Evolutionary conservation across 345 rosid genomes (phyloP).

Genomic region (Durio zibethinus): DNA sequence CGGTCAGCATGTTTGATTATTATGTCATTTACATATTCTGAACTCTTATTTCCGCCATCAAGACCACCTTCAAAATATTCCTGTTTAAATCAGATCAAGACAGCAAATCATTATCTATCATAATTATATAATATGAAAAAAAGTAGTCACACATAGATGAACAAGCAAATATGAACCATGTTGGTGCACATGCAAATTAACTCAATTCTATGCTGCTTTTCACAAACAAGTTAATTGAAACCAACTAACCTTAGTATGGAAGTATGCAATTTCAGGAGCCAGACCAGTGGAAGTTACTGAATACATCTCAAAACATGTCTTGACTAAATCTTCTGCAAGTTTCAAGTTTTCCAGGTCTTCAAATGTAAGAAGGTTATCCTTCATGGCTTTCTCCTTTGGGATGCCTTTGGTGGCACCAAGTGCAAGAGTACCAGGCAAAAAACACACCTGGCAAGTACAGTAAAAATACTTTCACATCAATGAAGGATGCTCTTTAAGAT

Average conservation of each 20-base stretch:
- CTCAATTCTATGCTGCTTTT: not conserved
- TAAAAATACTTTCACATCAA: not conserved
- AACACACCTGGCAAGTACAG: slow-evolving; percentile 61
- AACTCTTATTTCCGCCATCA: slow-evolving; percentile 89
- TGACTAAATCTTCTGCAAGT: slow-evolving; percentile 90
- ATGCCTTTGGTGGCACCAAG: slow-evolving; percentile 95
- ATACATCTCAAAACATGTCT: slow-evolving; percentile 96
- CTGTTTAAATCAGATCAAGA: slow-evolving; percentile 41
- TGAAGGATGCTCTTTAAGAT: not conserved
- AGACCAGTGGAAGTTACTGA: slow-evolving; percentile 93
- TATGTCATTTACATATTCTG: slow-evolving; percentile 69
- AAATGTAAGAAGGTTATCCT: slow-evolving; percentile 70
- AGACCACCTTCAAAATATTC: slow-evolving; percentile 73
- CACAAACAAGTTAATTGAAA: not conserved
- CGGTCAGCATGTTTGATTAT: slow-evolving; percentile 82
- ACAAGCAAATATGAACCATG: not conserved
- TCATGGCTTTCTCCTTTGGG: slow-evolving; percentile 75
- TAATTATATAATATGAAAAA: slow-evolving; percentile 12
- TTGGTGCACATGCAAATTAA: slow-evolving; percentile 2
- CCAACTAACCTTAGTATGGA: slow-evolving; percentile 72
- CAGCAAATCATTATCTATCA: slow-evolving; percentile 7
- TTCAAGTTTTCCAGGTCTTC: slow-evolving; percentile 88
- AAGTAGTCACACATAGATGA: not conserved
- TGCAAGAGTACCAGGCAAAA: slow-evolving; percentile 92
- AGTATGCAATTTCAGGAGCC: slow-evolving; percentile 96